Base-by-base conservation (phyloP, 306 rosid genomes). In the Calophaca sinica region DNA sequence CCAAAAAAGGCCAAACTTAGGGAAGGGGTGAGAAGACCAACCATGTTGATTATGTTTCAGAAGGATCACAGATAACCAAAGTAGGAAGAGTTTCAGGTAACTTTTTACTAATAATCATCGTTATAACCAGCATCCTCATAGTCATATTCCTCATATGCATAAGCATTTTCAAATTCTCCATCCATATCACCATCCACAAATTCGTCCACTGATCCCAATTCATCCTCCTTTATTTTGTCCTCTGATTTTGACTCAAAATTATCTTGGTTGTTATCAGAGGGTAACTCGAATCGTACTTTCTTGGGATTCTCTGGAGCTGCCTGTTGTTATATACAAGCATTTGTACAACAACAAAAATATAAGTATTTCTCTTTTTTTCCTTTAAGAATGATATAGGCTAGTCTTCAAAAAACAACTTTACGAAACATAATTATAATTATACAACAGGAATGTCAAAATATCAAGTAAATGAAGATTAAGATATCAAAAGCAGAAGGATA, bases 281-380 rank as follows among this genome's bases (percentile, higher is more conserved):
- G 72, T 46, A 33, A 57, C 11, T 82, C 64, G 42, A 67, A 68
- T 55, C 78, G 78, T 10, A 50, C 81, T 55, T 79, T 83, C 77
- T 83, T 83, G 48, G 39, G 35, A 72, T 68, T 78, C 65, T 74
- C 78, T 5, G 58, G 51, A 62, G 66, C 36, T 33, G 3, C 74
- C 83, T 83, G 75, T 35, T 20, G 26, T 57, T 1, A 78, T 51
- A 51, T 20, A 65, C 50, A 50, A 60, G 44, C 32, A 55, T 60
- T 73, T 9, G 61, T 9, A 73, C 51, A 12, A 4, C 14, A 53
- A 20, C 48, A 73, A 39, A 39, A 31, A 39, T 20, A 9, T 20
- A 41, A 71, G 64, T 12, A 70, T 6, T 14, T 64, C 4, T 11
- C 48, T 1, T 46, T 35, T 32, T 59, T 7, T 9, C 10, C 8